Percentiles rank a stretch among this genome's conserved stretches.
phyloP scores from a whole-genome alignment of 2,329 filamentous ascomycete genomes.

The Biscogniauxia mediterranea region DNA sequence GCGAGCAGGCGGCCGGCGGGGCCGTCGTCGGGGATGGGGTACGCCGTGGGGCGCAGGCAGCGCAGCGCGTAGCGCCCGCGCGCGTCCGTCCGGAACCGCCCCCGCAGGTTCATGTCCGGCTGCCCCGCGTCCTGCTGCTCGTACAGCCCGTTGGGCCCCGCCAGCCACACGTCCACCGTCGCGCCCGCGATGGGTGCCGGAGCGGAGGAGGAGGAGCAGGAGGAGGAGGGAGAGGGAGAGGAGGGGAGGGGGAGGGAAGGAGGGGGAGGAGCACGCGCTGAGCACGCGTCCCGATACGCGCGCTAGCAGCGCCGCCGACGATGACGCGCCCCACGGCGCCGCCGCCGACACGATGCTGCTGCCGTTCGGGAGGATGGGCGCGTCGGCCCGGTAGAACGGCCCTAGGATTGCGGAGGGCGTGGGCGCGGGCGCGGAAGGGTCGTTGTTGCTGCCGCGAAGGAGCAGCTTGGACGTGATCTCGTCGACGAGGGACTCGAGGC shows the following conservation, averaged over 20 bases:
- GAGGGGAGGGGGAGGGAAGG: too few species aligned
- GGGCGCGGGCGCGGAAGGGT: conserved; percentile 41
- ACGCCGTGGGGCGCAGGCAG: conserved; percentile 58
- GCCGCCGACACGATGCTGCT: conserved; percentile 59
- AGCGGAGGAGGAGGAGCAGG: too few species aligned
- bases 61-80: conserved; percentile 64
- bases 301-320: conserved; percentile 46
- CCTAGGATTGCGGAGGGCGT: conserved; percentile 80
- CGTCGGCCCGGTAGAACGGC: conserved; percentile 77
- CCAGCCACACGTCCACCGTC: conserved; percentile 76
- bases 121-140: conserved; percentile 74
- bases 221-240: conserved; percentile 2
- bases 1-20: conserved; percentile 51
- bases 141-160: conserved; percentile 67
- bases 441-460: conserved; percentile 64
- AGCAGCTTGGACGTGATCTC: conserved; percentile 66
- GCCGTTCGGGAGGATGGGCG: conserved; percentile 69
- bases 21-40: conserved; percentile 50
- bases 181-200: conserved; percentile 49
- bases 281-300: conserved; percentile 50
- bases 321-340: conserved; percentile 37
- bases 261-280: conserved; percentile 29
- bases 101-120: conserved; percentile 71
- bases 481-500: conserved; percentile 76
- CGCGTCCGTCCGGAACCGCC: conserved; percentile 66